Conservation (phyloP, 805 yeast genomes). For the Barnettozyma salicaria region DNA sequence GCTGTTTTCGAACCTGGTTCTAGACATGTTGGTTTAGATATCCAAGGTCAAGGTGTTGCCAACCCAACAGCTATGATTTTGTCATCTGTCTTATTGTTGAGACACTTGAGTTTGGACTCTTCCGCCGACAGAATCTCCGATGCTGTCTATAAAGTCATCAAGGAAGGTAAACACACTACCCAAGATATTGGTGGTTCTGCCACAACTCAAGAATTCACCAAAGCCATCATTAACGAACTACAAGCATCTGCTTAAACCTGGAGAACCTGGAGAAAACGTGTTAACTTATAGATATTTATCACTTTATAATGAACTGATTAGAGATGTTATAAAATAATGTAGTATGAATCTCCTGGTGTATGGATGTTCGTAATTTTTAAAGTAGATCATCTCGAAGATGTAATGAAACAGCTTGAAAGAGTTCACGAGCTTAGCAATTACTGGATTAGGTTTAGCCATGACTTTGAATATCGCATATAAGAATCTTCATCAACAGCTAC, state of each 20-base stretch:
- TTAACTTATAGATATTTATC: constrained; percentile 10
- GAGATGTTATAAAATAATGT: background rate
- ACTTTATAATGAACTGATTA: background rate
- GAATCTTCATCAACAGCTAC: constrained; percentile 20
- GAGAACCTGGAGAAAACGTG: constrained; percentile 2
- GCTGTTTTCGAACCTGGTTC: constrained; percentile 99
- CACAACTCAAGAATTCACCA: constrained; percentile 90
- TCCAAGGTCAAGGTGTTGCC: constrained; percentile 89
- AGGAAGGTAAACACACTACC: constrained; percentile 82
- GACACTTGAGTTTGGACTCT: constrained; percentile 86
- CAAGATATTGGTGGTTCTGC: constrained; percentile 87
- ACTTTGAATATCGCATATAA: constrained; percentile 15
- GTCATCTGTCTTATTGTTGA: constrained; percentile 84
- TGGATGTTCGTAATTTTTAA: background rate
- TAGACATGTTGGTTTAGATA: constrained; percentile 97
- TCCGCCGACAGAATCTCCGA: constrained; percentile 81
- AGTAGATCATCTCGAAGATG: too few relatives aligned
- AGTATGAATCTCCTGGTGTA: background rate
- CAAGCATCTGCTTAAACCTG: constrained; percentile 9
- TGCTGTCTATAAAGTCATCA: constrained; percentile 86
- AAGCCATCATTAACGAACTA: constrained; percentile 61
- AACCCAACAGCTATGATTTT: constrained; percentile 98
- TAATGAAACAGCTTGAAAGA: too few relatives aligned
- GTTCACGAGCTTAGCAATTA: too few relatives aligned
- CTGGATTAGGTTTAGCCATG: too few relatives aligned